Percentiles rank a stretch among this genome's conserved stretches.
Evolutionary conservation across 106 monocot genomes (phyloP).

Genomic region (Chionographis japonica): DNA sequence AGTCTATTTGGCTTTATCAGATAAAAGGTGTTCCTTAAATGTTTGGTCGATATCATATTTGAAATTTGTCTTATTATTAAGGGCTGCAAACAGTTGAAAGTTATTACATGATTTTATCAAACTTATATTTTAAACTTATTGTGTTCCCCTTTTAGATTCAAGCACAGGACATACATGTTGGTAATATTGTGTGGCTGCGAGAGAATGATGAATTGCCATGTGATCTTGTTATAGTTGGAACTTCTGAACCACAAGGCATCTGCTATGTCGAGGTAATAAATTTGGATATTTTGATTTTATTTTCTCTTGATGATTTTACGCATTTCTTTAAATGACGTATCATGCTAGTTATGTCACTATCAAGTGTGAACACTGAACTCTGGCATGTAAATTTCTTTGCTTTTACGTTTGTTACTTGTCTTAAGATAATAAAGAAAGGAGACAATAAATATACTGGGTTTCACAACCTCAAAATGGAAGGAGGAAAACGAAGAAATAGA

Average conservation of each 20-base stretch:
- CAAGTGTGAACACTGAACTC: not conserved
- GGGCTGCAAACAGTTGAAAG: too few species aligned
- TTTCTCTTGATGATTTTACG: too few species aligned
- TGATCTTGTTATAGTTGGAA: constrained; percentile 86
- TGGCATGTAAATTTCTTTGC: not conserved
- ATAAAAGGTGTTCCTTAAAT: too few species aligned
- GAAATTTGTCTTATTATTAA: too few species aligned
- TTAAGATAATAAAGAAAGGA: too few species aligned
- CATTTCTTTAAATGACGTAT: too few species aligned
- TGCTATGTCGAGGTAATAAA: constrained; percentile 88
- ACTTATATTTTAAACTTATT: not conserved
- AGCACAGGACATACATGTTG: constrained; percentile 95
- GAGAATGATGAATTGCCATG: constrained; percentile 99
- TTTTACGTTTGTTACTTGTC: not conserved
- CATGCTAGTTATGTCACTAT: not conserved
- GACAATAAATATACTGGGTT: too few species aligned
- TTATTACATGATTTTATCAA: not conserved
- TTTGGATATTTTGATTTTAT: not conserved
- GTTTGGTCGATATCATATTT: too few species aligned
- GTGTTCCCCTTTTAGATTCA: constrained; percentile 46
- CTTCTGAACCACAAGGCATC: constrained; percentile 85
- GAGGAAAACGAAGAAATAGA: too few species aligned
- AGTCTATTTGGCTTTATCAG: too few species aligned
- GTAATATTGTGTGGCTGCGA: constrained; percentile 89
- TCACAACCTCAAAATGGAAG: too few species aligned